Percentiles rank a stretch among this genome's conserved stretches.
Evolutionary conservation across 768 basidiomycete genomes (phyloP).

Genomic region (Hemileccinum rubropunctum): DNA sequence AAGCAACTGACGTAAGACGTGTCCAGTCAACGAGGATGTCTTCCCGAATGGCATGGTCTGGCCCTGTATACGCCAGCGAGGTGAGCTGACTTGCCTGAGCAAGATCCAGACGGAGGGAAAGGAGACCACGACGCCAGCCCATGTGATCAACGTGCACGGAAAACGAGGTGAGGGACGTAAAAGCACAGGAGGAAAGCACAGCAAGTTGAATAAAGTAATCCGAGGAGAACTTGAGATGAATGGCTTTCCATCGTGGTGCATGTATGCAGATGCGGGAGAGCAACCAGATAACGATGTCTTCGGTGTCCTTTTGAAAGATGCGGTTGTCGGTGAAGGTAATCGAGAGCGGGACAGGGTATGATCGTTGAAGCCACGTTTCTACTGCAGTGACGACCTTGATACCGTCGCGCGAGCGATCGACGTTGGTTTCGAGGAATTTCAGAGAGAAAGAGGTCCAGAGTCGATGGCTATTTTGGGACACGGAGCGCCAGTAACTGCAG

Average conservation of each 20-base stretch:
- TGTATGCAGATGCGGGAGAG: slow-evolving; percentile 17
- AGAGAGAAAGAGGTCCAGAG: slow-evolving; percentile 28
- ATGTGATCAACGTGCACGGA: slow-evolving; percentile 27
- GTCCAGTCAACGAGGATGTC: slow-evolving; percentile 23
- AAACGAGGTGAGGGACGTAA: slow-evolving; percentile 21
- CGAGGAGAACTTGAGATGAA: slow-evolving; percentile 27
- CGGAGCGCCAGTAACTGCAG: slow-evolving; percentile 26
- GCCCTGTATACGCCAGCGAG: slow-evolving; percentile 24
- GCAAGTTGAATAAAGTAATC: slow-evolving; percentile 22
- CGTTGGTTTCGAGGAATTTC: slow-evolving; percentile 18
- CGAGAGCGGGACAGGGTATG: slow-evolving; percentile 21
- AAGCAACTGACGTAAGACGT: slow-evolving; percentile 22
- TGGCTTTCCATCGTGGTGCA: slow-evolving; percentile 24
- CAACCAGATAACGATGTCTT: slow-evolving; percentile 17
- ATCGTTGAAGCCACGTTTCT: slow-evolving; percentile 24
- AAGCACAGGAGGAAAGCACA: slow-evolving; percentile 18
- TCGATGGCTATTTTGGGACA: slow-evolving; percentile 13
- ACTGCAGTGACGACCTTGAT: slow-evolving; percentile 12
- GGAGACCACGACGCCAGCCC: slow-evolving; percentile 23
- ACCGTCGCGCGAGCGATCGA: slow-evolving; percentile 20
- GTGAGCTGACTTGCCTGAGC: slow-evolving; percentile 13
- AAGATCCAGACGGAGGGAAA: slow-evolving; percentile 22
- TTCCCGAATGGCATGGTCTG: slow-evolving; percentile 21
- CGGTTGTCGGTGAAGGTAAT: slow-evolving; percentile 26
- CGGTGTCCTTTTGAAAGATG: slow-evolving; percentile 24